Evolutionary conservation across 495 filamentous ascomycete genomes (phyloP).

Genomic region (Trichoderma asperelloides): DNA sequence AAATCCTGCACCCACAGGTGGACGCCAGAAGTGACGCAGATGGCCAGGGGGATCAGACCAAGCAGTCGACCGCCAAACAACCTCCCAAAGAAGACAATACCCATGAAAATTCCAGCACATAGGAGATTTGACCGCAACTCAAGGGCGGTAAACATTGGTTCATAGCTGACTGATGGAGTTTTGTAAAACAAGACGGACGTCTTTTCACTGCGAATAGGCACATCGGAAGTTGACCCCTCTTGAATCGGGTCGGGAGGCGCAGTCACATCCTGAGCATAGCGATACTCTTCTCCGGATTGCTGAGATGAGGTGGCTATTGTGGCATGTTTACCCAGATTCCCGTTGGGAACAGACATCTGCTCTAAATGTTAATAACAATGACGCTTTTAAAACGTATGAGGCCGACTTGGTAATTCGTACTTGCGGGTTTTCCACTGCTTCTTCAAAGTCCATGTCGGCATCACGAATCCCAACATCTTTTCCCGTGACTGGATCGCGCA

Average conservation of each 20-base stretch:
- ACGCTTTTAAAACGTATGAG: too few species aligned
- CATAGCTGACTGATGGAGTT: slow-evolving; percentile 75
- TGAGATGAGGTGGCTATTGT: slow-evolving; percentile 51
- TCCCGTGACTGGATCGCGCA: slow-evolving; percentile 83
- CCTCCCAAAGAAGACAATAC: slow-evolving; percentile 68
- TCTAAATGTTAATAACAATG: background rate
- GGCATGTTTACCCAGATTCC: slow-evolving; percentile 70
- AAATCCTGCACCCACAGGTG: slow-evolving; percentile 87
- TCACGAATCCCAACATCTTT: slow-evolving; percentile 83
- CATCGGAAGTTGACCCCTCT: slow-evolving; percentile 73
- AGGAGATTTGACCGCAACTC: slow-evolving; percentile 62
- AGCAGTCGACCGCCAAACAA: slow-evolving; percentile 69
- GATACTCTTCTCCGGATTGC: slow-evolving; percentile 61
- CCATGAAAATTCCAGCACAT: slow-evolving; percentile 57
- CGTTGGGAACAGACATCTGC: slow-evolving; percentile 78
- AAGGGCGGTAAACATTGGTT: slow-evolving; percentile 71
- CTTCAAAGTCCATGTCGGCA: slow-evolving; percentile 58
- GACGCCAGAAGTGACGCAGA: slow-evolving; percentile 62
- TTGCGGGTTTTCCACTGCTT: slow-evolving; percentile 58
- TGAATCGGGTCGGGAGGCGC: slow-evolving; percentile 82
- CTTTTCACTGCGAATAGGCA: slow-evolving; percentile 91
- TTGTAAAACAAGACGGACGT: slow-evolving; percentile 95
- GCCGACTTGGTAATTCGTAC: slow-evolving; percentile 13
- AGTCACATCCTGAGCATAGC: slow-evolving; percentile 76
- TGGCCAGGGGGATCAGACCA: slow-evolving; percentile 62